Evolutionary conservation across 305 asterid species (phyloP), one percentile per base, ranked within the genome.

Genomic region (Plantago coronopus): DNA sequence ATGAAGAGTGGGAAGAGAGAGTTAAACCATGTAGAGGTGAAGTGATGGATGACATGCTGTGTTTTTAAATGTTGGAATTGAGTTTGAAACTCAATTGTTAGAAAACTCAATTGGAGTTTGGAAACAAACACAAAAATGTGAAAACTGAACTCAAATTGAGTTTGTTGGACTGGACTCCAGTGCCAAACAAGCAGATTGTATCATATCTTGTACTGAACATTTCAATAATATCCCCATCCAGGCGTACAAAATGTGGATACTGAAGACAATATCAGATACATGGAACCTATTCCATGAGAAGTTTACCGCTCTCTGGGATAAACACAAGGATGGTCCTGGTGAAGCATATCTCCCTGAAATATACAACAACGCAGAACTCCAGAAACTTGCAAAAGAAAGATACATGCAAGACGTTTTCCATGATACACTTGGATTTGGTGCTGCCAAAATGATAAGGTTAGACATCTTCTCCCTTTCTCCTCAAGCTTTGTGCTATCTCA

Each of bases 401-500:
- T 88, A 84, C 48, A 84, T 89, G 96, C 76, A 75, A 43, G 91
- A 84, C 21, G 75, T 91, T 72, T 76, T 91, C 74, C 96, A 80
- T 17, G 97, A 91, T 66, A 64, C 79, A 64, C 95, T 89, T 51
- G 98, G 97, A 73, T 91, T 88, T 71, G 95, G 93, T 59, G 81
- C 96, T 68, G 97, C 96, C 71, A 91, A 91, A 80, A 91, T 91
- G 94, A 88, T 89, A 74, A 87, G 98, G 97, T 89, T 63, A 64
- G 62, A 49, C 56, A 46, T 11, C 7, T 19, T 12, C 64, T 75
- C 21, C 54, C 48, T 59, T 59, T 37, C 34, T 46, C 56, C 57
- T 68, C 22, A 25, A 23, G 49, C 61, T 31, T 76, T 65, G 27
- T 51, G 22, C 43, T 44, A 16, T 38, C 34, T 54, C 18, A 20